Evolutionary conservation across 208 protist genomes (phyloP), one percentile per base, ranked within the genome.

Genomic region (Tetramitus jugosus): DNA sequence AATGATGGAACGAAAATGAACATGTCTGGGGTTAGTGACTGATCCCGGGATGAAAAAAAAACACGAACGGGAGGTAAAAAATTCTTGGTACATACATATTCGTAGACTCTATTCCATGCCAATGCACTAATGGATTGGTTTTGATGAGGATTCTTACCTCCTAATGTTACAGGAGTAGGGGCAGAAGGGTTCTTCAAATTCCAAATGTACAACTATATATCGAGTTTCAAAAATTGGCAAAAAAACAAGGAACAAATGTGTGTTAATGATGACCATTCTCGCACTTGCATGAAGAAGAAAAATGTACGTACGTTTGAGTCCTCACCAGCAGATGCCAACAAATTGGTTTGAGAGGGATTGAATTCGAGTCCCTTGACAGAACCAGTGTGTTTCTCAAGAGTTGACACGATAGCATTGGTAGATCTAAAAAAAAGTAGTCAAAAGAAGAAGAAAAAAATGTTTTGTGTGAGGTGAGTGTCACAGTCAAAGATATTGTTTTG

Each of bases 341-440:
- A 89, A 72, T 91, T 88, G 33, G 88, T 85, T 83, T 97, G 89
- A 6, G 87, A 82, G 8, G 85, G 79, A 86, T 97, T 98, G 84
- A 97, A 97, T 78, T 97, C 93, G 49, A 95, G 91, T 0, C 87
- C 87, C 42, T 88, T 86, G 31, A 96, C 91, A 26, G 88, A 80
- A 26, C 87, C 88, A 17, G 76, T 84, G 84, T 96, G 93, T 75
- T 92, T 89, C 56, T 85, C 81, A 39, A 93, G 87, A 40, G 80
- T 84, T 67, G 89, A 91, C 43, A 97, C 82, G 13, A 93, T 78
- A 8, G 89, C 72, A 37, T 84, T 79, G 35, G 84, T 53, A 77
- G 61, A 64, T 49, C 6, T 33, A 26, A 29, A 72, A 35, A 53
- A 31, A 31, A 53, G 45, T 10, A 42, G 26, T 20, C 0, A 37